phyloP scores from a whole-genome alignment of 2,329 filamentous ascomycete genomes.

The Colletotrichum horii region DNA sequence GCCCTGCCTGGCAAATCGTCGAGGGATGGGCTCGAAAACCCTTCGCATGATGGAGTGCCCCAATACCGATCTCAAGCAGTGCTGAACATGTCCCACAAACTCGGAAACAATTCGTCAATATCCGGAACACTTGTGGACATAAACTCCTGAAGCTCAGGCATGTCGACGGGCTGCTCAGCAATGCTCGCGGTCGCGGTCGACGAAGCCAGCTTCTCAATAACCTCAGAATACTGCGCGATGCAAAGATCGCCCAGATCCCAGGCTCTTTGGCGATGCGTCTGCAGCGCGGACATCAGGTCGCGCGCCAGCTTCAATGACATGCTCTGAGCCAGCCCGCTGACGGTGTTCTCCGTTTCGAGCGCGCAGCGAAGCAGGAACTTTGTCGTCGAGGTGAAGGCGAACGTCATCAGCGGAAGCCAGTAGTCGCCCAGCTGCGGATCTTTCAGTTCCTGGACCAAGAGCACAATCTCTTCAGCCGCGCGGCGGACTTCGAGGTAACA shows the following conservation, averaged over 20 bases:
- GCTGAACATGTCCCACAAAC: constrained; percentile 17
- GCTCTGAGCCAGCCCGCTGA: constrained; percentile 37
- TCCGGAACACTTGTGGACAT: constrained; percentile 16
- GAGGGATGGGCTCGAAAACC: neutral
- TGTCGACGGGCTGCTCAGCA: constrained; percentile 5
- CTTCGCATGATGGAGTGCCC: neutral
- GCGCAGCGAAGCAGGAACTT: constrained; percentile 56
- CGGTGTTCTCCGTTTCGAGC: constrained; percentile 45
- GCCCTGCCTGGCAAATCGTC: neutral
- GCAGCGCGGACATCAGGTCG: constrained; percentile 44
- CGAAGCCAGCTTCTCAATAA: constrained; percentile 48
- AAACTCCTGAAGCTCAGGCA: constrained; percentile 17
- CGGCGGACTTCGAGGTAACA: constrained; percentile 45
- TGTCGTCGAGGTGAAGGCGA: constrained; percentile 52
- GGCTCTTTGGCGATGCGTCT: constrained; percentile 38
- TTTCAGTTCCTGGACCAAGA: constrained; percentile 50
- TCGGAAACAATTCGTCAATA: constrained; percentile 18
- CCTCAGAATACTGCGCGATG: constrained; percentile 49
- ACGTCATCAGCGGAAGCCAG: constrained; percentile 54
- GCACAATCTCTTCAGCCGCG: constrained; percentile 54
- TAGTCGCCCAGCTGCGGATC: constrained; percentile 50
- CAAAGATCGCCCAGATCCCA: constrained; percentile 60
- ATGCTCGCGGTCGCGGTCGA: constrained; percentile 20
- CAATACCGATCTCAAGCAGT: neutral
- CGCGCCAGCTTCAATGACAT: constrained; percentile 46